phyloP scores from a whole-genome alignment of 2,329 filamentous ascomycete genomes.

The Arthrobotrys megalospora region DNA sequence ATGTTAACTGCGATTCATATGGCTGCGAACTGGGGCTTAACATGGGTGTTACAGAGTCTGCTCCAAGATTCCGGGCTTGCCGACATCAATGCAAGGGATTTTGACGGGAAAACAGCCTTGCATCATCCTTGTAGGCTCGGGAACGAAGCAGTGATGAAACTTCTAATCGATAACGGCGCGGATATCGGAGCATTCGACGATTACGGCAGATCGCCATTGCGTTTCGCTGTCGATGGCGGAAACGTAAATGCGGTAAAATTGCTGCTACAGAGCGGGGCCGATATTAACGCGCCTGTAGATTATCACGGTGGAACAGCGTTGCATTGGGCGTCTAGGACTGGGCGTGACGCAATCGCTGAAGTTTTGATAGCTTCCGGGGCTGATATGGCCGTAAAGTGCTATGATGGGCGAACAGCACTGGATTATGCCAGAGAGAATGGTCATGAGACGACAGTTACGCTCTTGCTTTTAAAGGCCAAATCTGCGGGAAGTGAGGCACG shows the following conservation, averaged over 20 bases:
- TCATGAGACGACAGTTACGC: conserved; percentile 46
- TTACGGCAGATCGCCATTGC: conserved; percentile 44
- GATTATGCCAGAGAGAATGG: conserved; percentile 56
- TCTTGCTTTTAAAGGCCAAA: conserved; percentile 58
- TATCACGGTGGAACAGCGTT: conserved; percentile 59
- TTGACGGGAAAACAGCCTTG: conserved; percentile 55
- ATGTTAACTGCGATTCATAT: conserved; percentile 45
- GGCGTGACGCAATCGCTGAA: conserved; percentile 21
- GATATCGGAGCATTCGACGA: conserved; percentile 30
- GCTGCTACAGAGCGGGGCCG: conserved; percentile 59
- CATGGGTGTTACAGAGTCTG: conserved; percentile 20
- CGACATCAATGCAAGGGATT: conserved; percentile 44
- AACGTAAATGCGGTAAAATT: conserved; percentile 60
- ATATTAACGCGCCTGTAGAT: conserved; percentile 55
- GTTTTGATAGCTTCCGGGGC: conserved; percentile 29
- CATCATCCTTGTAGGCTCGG: conserved; percentile 48
- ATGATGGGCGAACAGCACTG: conserved; percentile 54
- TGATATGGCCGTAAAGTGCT: conserved; percentile 27
- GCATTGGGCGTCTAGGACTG: conserved; percentile 45
- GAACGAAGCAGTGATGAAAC: conserved; percentile 39
- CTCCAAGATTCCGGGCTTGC: conserved; percentile 14
- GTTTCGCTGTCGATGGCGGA: conserved; percentile 46
- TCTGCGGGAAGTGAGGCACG: conserved; percentile 43
- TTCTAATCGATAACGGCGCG: conserved; percentile 52
- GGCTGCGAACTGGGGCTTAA: conserved; percentile 26